These are phyloP conservation scores for Creolimax fragrantissima DNA, from an alignment of 78 protist genomes.

Conservation along the genomic window DNA sequence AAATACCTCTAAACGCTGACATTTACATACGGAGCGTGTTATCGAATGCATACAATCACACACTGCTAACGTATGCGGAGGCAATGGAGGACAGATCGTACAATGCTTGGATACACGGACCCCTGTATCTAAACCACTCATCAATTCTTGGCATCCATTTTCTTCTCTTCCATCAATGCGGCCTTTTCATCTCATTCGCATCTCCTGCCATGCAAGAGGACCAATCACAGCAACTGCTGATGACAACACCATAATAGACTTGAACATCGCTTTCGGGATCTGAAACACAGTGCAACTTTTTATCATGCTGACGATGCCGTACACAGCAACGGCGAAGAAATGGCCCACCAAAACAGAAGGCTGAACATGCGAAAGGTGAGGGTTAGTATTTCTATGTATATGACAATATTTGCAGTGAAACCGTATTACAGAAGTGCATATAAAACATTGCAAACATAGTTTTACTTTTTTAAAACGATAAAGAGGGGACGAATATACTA, in stretches of 20 bases:
- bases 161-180: too few species aligned
- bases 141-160: too few species aligned
- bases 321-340: conserved; percentile 31
- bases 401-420: background rate
- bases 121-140: too few species aligned
- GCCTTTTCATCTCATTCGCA: background rate
- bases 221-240: background rate
- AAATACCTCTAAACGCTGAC: too few species aligned
- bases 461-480: background rate
- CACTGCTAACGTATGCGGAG: too few species aligned
- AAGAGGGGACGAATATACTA: background rate
- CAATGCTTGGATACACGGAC: too few species aligned
- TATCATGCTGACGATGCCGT: background rate
- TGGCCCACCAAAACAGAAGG: background rate
- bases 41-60: too few species aligned
- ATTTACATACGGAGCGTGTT: too few species aligned
- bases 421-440: background rate
- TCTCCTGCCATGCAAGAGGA: background rate
- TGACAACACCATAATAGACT: background rate
- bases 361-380: background rate
- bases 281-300: background rate
- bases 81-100: too few species aligned
- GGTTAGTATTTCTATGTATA: background rate
- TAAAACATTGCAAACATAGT: background rate
- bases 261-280: background rate